Evolutionary conservation across 1,139 yeast genomes (phyloP).

Genomic region (Saccharomyces hybrid): DNA sequence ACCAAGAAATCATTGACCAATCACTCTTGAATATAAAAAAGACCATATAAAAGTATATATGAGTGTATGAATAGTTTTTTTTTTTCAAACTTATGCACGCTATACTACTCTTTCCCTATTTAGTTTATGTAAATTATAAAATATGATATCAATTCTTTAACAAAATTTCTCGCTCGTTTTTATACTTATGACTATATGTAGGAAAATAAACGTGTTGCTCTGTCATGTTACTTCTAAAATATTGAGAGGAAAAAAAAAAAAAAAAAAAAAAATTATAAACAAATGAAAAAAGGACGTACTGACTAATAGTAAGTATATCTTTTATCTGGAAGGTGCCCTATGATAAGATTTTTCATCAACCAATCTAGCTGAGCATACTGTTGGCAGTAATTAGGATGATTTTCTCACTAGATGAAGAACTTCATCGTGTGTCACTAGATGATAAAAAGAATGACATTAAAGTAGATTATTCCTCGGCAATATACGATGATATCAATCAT

Average conservation of each 20-base stretch:
- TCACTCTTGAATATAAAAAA: background rate
- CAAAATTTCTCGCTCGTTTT: background rate
- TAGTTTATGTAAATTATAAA: background rate
- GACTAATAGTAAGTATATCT: background rate
- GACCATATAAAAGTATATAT: background rate
- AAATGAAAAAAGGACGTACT: background rate
- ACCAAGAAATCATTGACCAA: constrained; percentile 8
- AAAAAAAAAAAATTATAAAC: background rate
- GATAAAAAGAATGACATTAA: constrained; percentile 11
- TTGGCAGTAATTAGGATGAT: constrained; percentile 12
- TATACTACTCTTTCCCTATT: background rate
- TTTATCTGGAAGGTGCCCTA: background rate
- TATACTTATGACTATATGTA: background rate
- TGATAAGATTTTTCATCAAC: background rate
- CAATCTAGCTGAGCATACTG: background rate
- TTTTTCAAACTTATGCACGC: background rate
- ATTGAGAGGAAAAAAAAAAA: background rate
- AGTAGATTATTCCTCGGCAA: constrained; percentile 4
- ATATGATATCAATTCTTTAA: background rate
- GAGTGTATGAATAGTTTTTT: background rate
- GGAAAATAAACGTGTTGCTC: background rate
- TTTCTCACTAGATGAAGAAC: constrained; percentile 26
- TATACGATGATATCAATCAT: background rate
- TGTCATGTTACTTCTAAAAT: background rate
- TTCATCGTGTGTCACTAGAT: constrained; percentile 12